Base-by-base conservation (phyloP, 2,329 filamentous ascomycete species). In the Emergomyces pasteurianus region DNA sequence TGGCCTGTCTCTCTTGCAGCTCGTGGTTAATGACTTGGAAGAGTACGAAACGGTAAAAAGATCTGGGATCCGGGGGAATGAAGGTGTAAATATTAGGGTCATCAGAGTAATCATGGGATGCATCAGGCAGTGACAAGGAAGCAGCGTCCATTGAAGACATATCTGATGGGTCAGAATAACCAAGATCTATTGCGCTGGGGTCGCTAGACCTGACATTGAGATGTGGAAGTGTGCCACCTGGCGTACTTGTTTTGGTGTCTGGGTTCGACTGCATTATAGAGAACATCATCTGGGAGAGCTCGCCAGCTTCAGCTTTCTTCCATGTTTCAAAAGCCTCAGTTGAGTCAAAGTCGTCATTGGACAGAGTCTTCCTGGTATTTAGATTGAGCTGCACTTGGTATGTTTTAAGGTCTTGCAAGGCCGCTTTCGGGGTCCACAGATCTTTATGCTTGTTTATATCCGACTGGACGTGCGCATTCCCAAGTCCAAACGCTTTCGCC, bases 221-320 rank as follows among this genome's bases (percentile, higher is more conserved):
- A 59, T 85, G 78, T 47, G 82, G 84, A 58, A 89, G 77, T 14
- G 80, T 76, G 36, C 79, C 77, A 18, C 79, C 80, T 1, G 86
- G 83, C 3, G 88, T 86, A 64, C 83, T 87, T 71, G 91, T 95
- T 57, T 90, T 87, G 58, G 97, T 79, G 65, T 92, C 88, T 3
- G 92, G 92, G 67, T 89, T 90, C 6, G 88, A 88, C 63, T 89
- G 90, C 47, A 97, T 79, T 64, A 99, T 90, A 43, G 92, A 89
- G 67, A 95, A 81, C 81, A 99, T 94, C 85, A 97, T 91, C 67
- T 94, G 89, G 6, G 91, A 94, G 49, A 99, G 78, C 67, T 95
- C 90, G 14, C 88, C 87, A 2, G 83, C 83, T 73, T 99, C 94
- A n/a, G 86, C 83, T 71, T 89, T 92, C 73, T 91, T 95, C 94